phyloP scores from a whole-genome alignment of 2,329 filamentous ascomycete genomes.

The Aspergillus texensis region DNA sequence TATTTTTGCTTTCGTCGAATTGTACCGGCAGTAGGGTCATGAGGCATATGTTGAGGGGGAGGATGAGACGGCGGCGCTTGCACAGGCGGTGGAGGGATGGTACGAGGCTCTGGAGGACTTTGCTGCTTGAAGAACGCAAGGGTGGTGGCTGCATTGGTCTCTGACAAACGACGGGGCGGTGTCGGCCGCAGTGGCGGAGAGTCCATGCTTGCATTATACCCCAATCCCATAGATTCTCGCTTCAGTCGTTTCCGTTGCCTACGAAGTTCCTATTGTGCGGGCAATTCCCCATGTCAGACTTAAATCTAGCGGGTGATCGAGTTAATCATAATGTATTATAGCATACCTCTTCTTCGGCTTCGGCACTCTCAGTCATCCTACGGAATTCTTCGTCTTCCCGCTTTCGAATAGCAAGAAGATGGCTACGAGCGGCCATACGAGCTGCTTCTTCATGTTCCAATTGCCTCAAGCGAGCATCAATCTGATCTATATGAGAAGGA shows the following conservation, averaged over 20 bases:
- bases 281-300: slow-evolving; percentile 9
- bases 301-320: slow-evolving; percentile 3
- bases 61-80: slow-evolving; percentile 27
- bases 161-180: slow-evolving; percentile 42
- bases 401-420: slow-evolving; percentile 40
- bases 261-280: slow-evolving; percentile 37
- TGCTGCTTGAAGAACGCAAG: slow-evolving; percentile 47
- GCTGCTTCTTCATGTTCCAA: slow-evolving; percentile 44
- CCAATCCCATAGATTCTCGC: slow-evolving; percentile 44
- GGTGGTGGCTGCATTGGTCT: slow-evolving; percentile 45
- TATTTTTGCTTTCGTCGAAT: slow-evolving; percentile 46
- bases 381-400: slow-evolving; percentile 46
- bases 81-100: slow-evolving; percentile 29
- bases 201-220: slow-evolving; percentile 36
- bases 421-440: slow-evolving; percentile 41
- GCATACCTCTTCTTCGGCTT: slow-evolving; percentile 45
- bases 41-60: slow-evolving; percentile 28
- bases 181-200: slow-evolving; percentile 42
- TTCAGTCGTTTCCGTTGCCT: slow-evolving; percentile 43
- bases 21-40: slow-evolving; percentile 29
- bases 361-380: slow-evolving; percentile 42
- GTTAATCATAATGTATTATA: slow-evolving; percentile 7
- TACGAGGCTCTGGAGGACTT: slow-evolving; percentile 42
- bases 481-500: slow-evolving; percentile 38
- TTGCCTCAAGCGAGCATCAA: slow-evolving; percentile 41